phyloP scores from a whole-genome alignment of 495 filamentous ascomycete genomes.

The Trypethelium eluteriae region DNA sequence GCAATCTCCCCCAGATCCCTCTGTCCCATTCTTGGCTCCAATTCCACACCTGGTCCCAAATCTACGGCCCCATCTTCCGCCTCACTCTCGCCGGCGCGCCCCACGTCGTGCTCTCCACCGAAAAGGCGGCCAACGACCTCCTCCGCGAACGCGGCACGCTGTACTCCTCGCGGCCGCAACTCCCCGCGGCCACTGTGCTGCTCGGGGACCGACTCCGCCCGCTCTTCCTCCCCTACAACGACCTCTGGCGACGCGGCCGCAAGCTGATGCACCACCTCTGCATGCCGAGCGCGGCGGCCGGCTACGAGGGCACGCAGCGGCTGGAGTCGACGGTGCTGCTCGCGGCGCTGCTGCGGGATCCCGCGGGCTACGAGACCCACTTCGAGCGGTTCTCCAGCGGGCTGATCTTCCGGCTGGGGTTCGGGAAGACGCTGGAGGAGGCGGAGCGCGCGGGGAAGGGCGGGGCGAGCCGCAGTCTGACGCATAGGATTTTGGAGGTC shows the following conservation, averaged over 20 bases:
- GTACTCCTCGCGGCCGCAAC: constrained; percentile 30
- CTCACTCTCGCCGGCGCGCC: constrained; percentile 29
- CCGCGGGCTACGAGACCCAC: constrained; percentile 31
- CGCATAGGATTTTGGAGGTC: constrained; percentile 28
- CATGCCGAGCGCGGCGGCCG: constrained; percentile 27
- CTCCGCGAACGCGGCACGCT: constrained; percentile 34
- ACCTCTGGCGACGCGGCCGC: constrained; percentile 23
- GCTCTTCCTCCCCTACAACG: constrained; percentile 20
- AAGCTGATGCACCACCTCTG: constrained; percentile 30
- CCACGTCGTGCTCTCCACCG: constrained; percentile 34
- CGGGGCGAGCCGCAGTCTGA: constrained; percentile 27
- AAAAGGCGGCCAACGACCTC: constrained; percentile 38
- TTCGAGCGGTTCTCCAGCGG: constrained; percentile 34
- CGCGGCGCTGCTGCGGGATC: constrained; percentile 26
- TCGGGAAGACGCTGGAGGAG: constrained; percentile 29
- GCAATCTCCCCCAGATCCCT: constrained; percentile 30
- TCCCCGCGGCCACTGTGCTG: constrained; percentile 23
- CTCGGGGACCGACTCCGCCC: constrained; percentile 17
- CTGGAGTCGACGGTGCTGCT: constrained; percentile 42
- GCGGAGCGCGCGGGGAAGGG: constrained; percentile 14
- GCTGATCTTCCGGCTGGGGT: constrained; percentile 35
- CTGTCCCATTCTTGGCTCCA: constrained; percentile 36
- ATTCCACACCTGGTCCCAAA: constrained; percentile 38
- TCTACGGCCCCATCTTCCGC: constrained; percentile 38
- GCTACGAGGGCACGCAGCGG: constrained; percentile 27